Evolutionary conservation across 1,284 basidiomycete species (phyloP).

Genomic region (Mycocalia duriaeana): DNA sequence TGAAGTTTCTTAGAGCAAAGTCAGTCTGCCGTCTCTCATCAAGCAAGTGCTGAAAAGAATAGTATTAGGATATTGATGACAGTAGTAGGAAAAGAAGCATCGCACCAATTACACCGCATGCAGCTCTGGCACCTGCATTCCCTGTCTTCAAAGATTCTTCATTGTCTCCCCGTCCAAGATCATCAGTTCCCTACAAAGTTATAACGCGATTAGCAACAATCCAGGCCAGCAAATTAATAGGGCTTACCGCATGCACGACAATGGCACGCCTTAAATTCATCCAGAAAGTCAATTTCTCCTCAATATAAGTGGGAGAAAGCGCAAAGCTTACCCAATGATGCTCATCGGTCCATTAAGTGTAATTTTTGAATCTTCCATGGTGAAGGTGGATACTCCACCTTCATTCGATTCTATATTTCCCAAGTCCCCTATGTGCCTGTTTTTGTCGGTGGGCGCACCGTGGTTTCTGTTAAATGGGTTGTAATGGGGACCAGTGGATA

Average conservation of each 20-base stretch:
- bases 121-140: conserved; percentile 66
- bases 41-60: too few relatives aligned
- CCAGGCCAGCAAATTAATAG: not conserved
- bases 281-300: not conserved
- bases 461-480: conserved; percentile 68
- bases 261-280: conserved; percentile 18
- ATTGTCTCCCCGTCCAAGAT: conserved; percentile 66
- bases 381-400: conserved; percentile 53
- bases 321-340: conserved; percentile 40
- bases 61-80: too few relatives aligned
- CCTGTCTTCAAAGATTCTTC: conserved; percentile 69
- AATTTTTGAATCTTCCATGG: conserved; percentile 56
- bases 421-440: conserved; percentile 74
- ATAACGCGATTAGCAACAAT: too few relatives aligned
- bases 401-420: conserved; percentile 69
- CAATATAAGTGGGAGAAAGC: not conserved
- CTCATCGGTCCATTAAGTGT: conserved; percentile 67
- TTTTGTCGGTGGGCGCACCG: conserved; percentile 52
- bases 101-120: conserved; percentile 73
- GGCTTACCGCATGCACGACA: conserved; percentile 23
- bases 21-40: too few relatives aligned
- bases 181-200: conserved; percentile 58
- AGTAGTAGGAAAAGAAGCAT: too few relatives aligned
- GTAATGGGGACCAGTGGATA: conserved; percentile 71
- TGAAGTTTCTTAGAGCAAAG: too few relatives aligned